Evolutionary conservation across 345 rosid species (phyloP), one percentile per base, ranked within the genome.

Genomic region (Gossypium stocksii): DNA sequence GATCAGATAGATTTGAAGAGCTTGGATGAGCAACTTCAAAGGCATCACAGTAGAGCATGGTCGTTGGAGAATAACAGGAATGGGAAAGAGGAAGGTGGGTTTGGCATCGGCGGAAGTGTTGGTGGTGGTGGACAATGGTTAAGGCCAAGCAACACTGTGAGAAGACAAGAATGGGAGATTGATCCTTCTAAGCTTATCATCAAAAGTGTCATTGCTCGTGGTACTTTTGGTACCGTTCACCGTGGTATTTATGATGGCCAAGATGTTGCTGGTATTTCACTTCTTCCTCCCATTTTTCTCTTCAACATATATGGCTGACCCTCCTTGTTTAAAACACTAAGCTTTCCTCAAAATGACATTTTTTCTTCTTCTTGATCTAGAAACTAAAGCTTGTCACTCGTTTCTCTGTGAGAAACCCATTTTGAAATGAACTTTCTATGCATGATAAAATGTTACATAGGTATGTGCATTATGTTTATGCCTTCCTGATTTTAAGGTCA

Each of bases 1-100:
- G 98, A 93, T 89, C 94, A 91, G 89, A 95, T 95, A 82, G 98
- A 95, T 83, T 87, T 95, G 74, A 95, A 91, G 87, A 89, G 94
- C 80, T 77, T 95, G 38, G 99, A 95, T 79, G 99, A 93, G 82
- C 99, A 95, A 79, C 80, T 95, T 1, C 96, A 95, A 85, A 86
- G 94, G 84, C 99, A 95, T 81, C 81, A 90, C 60, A 89, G 86
- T 83, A 90, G 83, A 80, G 94, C 97, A 63, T 80, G 89, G 88
- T 87, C 96, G 43, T 79, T 86, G 93, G 98, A 93, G 80, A 95
- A 91, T 87, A 90, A 85, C 79, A 89, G 83, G 78, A 81, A 77
- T 78, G 80, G 23, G 63, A 80, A 82, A 59, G 87, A 80, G 52
- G 83, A 77, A 53, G 85, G 72, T 15, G 86, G 77, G 4, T 82